These are phyloP conservation scores for Wickerhamomyces bovis DNA, from an alignment of 805 yeast genomes.

Conservation along the genomic window DNA sequence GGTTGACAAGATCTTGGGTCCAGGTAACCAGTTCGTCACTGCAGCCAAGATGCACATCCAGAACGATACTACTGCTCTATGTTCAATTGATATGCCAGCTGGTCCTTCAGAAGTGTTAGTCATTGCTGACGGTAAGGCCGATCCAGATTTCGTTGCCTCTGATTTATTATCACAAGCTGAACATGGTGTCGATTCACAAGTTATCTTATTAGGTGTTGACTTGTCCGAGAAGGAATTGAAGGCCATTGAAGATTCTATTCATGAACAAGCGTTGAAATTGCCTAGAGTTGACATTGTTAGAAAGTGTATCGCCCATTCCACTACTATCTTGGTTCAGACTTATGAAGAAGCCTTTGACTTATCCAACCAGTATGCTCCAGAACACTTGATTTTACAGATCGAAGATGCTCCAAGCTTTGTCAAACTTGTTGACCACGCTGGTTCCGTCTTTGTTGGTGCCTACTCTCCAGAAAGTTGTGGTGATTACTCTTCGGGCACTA, in stretches of 20 bases:
- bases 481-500: slow-evolving; percentile 96
- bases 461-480: slow-evolving; percentile 98
- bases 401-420: slow-evolving; percentile 72
- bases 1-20: slow-evolving; percentile 96
- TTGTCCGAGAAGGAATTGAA: slow-evolving; percentile 54
- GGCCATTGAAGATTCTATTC: slow-evolving; percentile 76
- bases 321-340: slow-evolving; percentile 61
- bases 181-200: slow-evolving; percentile 98
- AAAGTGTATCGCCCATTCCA: slow-evolving; percentile 87
- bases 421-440: slow-evolving; percentile 79
- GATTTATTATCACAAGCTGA: slow-evolving; percentile 97
- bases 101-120: slow-evolving; percentile 98
- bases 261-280: slow-evolving; percentile 71
- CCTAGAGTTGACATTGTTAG: slow-evolving; percentile 94
- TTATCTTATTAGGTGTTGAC: slow-evolving; percentile 78
- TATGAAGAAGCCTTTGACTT: slow-evolving; percentile 79
- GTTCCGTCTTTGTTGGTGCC: slow-evolving; percentile 93
- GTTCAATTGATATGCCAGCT: slow-evolving; percentile 99
- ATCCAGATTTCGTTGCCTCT: slow-evolving; percentile 94
- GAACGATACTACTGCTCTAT: slow-evolving; percentile 90
- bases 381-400: slow-evolving; percentile 90
- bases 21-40: slow-evolving; percentile 98
- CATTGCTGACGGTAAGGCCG: slow-evolving; percentile 82
- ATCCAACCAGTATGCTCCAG: slow-evolving; percentile 94
- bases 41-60: slow-evolving; percentile 98